Evolutionary conservation across 805 yeast species (phyloP).

Genomic region (Starmerella roubikii): DNA sequence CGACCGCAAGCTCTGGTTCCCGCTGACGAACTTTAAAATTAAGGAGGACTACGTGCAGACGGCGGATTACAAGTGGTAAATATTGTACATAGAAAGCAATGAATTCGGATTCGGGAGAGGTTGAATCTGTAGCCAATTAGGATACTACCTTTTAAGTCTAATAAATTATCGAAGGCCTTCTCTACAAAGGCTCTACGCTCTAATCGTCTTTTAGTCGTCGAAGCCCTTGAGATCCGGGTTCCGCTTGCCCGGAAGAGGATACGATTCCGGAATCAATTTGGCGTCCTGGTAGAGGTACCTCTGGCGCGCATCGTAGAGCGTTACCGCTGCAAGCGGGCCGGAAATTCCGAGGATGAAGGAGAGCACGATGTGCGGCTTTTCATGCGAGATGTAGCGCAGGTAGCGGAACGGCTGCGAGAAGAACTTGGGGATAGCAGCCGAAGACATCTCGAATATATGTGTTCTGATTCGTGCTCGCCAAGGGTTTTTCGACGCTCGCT

Average conservation of each 20-base stretch:
- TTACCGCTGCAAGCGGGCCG: constrained; percentile 50
- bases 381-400: constrained; percentile 58
- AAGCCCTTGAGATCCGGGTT: constrained; percentile 24
- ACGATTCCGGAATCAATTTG: constrained; percentile 44
- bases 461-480: background rate
- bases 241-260: constrained; percentile 26
- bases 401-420: constrained; percentile 27
- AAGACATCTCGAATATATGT: too few relatives aligned
- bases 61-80: constrained; percentile 28
- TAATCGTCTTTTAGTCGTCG: constrained; percentile 27
- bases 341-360: constrained; percentile 49
- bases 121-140: too few relatives aligned
- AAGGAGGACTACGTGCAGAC: constrained; percentile 26
- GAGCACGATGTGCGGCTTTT: constrained; percentile 60
- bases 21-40: constrained; percentile 28
- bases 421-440: constrained; percentile 21
- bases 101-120: too few relatives aligned
- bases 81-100: background rate
- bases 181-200: too few relatives aligned
- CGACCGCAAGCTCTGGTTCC: constrained; percentile 40
- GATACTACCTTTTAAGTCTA: too few relatives aligned
- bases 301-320: constrained; percentile 56
- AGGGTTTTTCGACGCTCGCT: background rate
- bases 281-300: constrained; percentile 52
- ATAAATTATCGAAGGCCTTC: too few relatives aligned